Base-by-base conservation (phyloP, 2,329 filamentous ascomycete species). In the Penicillium sp. region DNA sequence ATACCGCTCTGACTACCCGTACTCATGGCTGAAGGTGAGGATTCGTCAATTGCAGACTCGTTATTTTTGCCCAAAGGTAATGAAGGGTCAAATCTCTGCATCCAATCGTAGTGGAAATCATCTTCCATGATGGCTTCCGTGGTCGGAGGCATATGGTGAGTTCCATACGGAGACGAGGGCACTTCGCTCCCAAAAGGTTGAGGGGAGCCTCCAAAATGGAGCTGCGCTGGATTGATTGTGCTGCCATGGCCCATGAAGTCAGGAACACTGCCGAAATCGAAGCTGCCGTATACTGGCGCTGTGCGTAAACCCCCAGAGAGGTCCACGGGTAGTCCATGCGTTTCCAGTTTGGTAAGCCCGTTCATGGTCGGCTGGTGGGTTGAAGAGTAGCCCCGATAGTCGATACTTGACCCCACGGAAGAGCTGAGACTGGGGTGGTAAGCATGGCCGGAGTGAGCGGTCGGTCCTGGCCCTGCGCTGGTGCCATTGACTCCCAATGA, bases 21-120 rank as follows among this genome's bases (percentile, higher is more conserved):
- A 81, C 94, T 98, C 76, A 98, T 94, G 51, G 93, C 93, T 8
- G 95, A 98, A 17, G 95, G 95, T 15, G 95, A 98, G 11, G 95
- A 98, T 62, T 91, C 93, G 71, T 97, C 94, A 58, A 97, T 86
- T 30, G 91, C 92, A 67, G 89, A 90, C 69, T 97, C 93, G 71
- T 90, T 90, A 59, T 83, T 80, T 60, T 85, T 86, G 69, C 84
- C 85, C 75, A 92, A 88, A 7, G 86, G 86, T 83, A 94, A 87
- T 50, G 91, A 87, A 71, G 90, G 87, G 66, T 95, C 92, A 74
- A 96, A 91, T 23, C 90, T 90, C 62, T 89, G 89, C 79, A 88
- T 86, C 93, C 93, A 98, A 70, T 93, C 91, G 74, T 95, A 92
- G 68, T 83, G 86, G 67, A 94, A 91, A 56, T 97, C 93, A 44